Conservation (phyloP, 2,329 filamentous ascomycete genomes). For the Daldinia sp. region DNA sequence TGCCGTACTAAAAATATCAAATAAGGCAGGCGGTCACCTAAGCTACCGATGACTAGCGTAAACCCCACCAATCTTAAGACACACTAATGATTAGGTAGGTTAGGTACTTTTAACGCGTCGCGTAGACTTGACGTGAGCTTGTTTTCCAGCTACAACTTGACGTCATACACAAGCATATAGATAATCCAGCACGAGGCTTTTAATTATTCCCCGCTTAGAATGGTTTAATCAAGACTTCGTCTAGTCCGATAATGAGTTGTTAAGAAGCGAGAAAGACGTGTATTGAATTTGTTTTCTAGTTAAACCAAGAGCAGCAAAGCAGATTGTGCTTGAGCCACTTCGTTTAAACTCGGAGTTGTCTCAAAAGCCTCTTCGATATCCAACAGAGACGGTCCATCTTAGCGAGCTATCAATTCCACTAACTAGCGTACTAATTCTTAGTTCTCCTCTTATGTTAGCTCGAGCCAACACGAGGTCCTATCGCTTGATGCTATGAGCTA, state of each 20-base stretch:
- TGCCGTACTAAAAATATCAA: slow-evolving; percentile 2
- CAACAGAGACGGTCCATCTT: not conserved
- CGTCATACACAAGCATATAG: not conserved
- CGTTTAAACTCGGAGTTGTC: not conserved
- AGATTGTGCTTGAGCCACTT: not conserved
- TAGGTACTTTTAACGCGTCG: not conserved
- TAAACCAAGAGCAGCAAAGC: not conserved
- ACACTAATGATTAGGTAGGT: too few relatives aligned
- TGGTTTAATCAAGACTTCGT: too few relatives aligned
- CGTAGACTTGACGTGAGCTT: not conserved
- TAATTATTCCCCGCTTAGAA: not conserved
- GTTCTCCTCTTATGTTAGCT: not conserved
- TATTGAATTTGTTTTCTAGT: too few relatives aligned
- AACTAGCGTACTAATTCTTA: not conserved
- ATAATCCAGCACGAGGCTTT: not conserved
- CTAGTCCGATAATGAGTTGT: too few relatives aligned
- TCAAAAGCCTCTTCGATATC: not conserved
- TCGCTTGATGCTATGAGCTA: not conserved
- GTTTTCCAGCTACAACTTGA: not conserved
- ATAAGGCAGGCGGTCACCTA: slow-evolving; percentile 20
- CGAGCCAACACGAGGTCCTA: not conserved
- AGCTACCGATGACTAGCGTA: too few relatives aligned
- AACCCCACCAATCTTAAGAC: not conserved
- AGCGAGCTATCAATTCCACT: too few relatives aligned
- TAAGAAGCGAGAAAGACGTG: too few relatives aligned